Conservation (phyloP, 225 moss, liverwort and hornwort species). For the Climacium dendroides region DNA sequence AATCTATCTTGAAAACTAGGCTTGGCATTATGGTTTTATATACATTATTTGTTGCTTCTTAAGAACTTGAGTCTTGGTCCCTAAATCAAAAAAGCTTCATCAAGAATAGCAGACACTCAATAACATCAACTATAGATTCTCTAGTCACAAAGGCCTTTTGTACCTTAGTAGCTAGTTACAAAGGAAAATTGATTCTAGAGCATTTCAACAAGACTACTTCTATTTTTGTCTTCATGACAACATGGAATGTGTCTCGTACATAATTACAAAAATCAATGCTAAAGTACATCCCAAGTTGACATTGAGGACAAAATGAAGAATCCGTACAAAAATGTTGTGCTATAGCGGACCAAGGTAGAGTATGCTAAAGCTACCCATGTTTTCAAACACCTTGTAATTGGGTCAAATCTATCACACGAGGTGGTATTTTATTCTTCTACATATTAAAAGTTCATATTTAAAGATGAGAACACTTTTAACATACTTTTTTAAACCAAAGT, state of each 20-base stretch:
- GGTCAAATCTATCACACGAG: too few relatives aligned
- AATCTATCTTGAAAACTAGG: too few relatives aligned
- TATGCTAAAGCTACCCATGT: background rate
- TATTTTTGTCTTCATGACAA: background rate
- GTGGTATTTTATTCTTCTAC: background rate
- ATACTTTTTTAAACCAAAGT: background rate
- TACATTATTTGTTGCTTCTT: background rate
- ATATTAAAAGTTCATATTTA: background rate
- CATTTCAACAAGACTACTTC: background rate
- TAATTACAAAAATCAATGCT: background rate
- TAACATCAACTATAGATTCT: background rate
- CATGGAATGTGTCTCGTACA: background rate
- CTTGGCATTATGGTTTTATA: too few relatives aligned
- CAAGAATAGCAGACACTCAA: background rate
- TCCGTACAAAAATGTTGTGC: fast-evolving
- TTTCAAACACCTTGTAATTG: background rate
- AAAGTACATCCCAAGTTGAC: background rate
- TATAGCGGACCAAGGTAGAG: background rate
- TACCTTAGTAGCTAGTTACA: background rate
- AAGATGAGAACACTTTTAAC: background rate
- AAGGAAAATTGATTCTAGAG: background rate
- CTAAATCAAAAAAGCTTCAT: background rate
- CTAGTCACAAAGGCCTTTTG: background rate
- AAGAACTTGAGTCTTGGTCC: background rate
- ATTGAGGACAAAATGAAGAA: background rate